Evolutionary conservation across 345 rosid species (phyloP).

Genomic region (Arabidopsis thaliana): DNA sequence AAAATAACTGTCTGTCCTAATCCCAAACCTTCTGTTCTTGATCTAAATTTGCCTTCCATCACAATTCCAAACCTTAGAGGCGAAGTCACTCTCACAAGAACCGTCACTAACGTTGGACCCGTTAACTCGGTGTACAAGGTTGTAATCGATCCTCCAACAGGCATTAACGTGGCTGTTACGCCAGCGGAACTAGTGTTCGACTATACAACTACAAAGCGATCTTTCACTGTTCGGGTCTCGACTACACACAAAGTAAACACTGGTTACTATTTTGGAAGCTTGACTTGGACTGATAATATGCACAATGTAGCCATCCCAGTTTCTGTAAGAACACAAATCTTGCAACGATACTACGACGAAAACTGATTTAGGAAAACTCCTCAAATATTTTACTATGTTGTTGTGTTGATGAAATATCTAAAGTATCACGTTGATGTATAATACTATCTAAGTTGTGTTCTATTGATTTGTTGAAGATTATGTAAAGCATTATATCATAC

Average conservation of each 20-base stretch:
- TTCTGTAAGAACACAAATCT: conserved; percentile 23
- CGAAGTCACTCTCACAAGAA: conserved; percentile 42
- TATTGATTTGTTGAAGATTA: too few species aligned
- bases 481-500: too few species aligned
- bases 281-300: conserved; percentile 48
- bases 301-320: conserved; percentile 32
- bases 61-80: conserved; percentile 40
- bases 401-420: background rate
- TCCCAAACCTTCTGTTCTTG: conserved; percentile 34
- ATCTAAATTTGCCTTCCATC: conserved; percentile 60
- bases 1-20: conserved; percentile 37
- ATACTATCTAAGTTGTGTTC: background rate
- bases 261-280: conserved; percentile 55
- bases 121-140: conserved; percentile 44
- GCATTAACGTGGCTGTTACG: conserved; percentile 27
- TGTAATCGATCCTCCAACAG: conserved; percentile 43
- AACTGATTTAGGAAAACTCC: background rate
- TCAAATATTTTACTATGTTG: background rate
- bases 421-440: background rate
- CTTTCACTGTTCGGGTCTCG: conserved; percentile 38
- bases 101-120: conserved; percentile 56
- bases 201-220: conserved; percentile 25
- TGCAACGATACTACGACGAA: conserved; percentile 22
- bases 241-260: conserved; percentile 44
- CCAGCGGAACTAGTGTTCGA: conserved; percentile 41